These are phyloP conservation scores for Phialophora tarda DNA, from an alignment of 2,329 filamentous ascomycete genomes.

Conservation along the genomic window DNA sequence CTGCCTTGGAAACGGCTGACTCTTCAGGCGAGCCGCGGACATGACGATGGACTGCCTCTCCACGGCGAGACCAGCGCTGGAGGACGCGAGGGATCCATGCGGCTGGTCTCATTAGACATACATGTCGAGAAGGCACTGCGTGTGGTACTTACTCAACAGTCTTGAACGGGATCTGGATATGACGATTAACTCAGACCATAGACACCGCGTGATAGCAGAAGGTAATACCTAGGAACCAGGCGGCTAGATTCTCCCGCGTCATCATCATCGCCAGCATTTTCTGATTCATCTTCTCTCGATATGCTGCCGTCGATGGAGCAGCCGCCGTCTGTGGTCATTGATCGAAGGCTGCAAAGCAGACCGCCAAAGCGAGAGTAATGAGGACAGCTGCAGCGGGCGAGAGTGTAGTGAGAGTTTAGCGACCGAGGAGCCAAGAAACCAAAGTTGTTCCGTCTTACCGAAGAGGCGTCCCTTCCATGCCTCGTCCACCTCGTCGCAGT, in stretches of 20 bases:
- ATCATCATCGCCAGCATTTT: constrained; percentile 6
- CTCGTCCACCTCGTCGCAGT: neutral
- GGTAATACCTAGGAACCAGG: constrained; percentile 11
- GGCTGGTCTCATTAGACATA: neutral
- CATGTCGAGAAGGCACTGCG: neutral
- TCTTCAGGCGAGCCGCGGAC: neutral
- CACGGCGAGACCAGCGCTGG: neutral
- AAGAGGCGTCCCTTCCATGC: neutral
- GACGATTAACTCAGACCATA: neutral
- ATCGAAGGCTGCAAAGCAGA: constrained; percentile 3
- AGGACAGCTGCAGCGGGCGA: neutral
- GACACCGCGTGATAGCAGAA: neutral
- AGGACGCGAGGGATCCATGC: constrained; percentile 8
- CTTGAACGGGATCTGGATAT: neutral
- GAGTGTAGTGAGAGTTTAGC: neutral
- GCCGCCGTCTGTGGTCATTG: constrained; percentile 10
- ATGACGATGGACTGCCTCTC: neutral
- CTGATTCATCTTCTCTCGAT: neutral
- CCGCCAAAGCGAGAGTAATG: neutral
- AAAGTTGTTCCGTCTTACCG: constrained; percentile 18
- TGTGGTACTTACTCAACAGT: constrained; percentile 5
- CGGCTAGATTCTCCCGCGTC: constrained; percentile 10
- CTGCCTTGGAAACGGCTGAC: neutral
- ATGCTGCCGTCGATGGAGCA: constrained; percentile 9
- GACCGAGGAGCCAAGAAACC: neutral